phyloP scores from a whole-genome alignment of 352 stramenopile species.

The Pythium angustatum region DNA sequence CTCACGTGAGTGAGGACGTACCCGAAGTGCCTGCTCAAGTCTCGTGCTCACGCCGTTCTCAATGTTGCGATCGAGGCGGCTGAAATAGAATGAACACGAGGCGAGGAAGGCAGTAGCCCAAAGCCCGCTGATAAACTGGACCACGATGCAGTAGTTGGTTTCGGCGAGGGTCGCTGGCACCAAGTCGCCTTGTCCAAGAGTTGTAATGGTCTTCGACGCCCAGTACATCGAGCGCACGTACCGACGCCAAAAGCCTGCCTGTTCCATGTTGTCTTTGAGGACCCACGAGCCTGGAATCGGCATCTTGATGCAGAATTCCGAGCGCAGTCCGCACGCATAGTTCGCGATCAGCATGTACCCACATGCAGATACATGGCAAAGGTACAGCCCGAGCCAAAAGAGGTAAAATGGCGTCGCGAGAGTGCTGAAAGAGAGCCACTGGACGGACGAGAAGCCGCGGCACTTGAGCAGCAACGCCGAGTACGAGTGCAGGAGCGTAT shows the following conservation, averaged over 20 bases:
- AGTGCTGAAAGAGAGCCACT: slow-evolving; percentile 50
- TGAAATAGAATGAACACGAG: slow-evolving; percentile 74
- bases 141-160: slow-evolving; percentile 62
- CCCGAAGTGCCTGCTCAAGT: slow-evolving; percentile 47
- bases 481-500: slow-evolving; percentile 7
- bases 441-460: slow-evolving; percentile 25
- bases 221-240: slow-evolving; percentile 68
- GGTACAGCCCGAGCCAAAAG: slow-evolving; percentile 51
- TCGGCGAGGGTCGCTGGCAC: slow-evolving; percentile 55
- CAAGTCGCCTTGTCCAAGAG: slow-evolving; percentile 67
- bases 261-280: slow-evolving; percentile 58
- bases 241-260: slow-evolving; percentile 38
- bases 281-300: slow-evolving; percentile 53
- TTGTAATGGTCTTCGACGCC: slow-evolving; percentile 69
- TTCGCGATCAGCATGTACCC: slow-evolving; percentile 64
- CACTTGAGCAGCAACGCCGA: slow-evolving; percentile 25
- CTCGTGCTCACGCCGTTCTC: slow-evolving; percentile 59
- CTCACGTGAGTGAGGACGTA: background rate
- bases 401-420: slow-evolving; percentile 45
- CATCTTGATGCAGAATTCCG: slow-evolving; percentile 26
- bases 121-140: slow-evolving; percentile 63
- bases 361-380: slow-evolving; percentile 51
- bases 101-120: slow-evolving; percentile 71
- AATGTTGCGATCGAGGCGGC: slow-evolving; percentile 56
- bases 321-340: slow-evolving; percentile 29